Evolutionary conservation across 208 protist genomes (phyloP), one percentile per base, ranked within the genome.

Genomic region (Leishmania major): DNA sequence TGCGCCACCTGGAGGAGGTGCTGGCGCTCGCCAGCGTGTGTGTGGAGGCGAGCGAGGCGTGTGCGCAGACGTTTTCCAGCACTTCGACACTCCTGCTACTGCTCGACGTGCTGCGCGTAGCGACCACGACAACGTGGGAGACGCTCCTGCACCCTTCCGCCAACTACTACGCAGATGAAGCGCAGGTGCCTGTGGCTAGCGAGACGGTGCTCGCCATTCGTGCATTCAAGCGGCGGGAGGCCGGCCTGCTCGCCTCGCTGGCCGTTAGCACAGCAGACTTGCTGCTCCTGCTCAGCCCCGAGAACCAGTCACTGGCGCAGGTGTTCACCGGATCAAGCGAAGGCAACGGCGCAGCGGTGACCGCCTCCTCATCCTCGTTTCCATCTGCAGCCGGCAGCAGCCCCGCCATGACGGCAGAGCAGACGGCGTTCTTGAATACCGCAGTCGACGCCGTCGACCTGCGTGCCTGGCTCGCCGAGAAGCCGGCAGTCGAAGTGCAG

Each of bases 21-120:
- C 72, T 96, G n/a, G 81, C 88, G 77, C 76, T 94, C 28, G 74
- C 84, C 10, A 69, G 70, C 5, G 86, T 92, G 47, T 92, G 87
- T 57, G 88, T 89, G 17, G 92, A 96, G 62, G 88, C 83, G 2
- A 92, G 73, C 75, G 91, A 94, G 79, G 76, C 74, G 37, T 88
- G 90, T 57, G 88, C 89, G 2, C 81, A 72, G 5, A 77, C 84
- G 78, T 90, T 92, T 62, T 88, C 90, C 43, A 64, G 77, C 25
- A 71, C 83, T 0, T 40, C 45, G 28, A 67, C 78, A 31, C 81
- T 88, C 22, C 64, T 82, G 5, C 75, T 84, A 55, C 81, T 92
- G 40, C 75, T 96, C 2, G 79, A 83, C 59, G 80, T 91, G 72
- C 66, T 90, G 64, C 84, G 87, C 19, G 59, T 64, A 2, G 62